phyloP scores from a whole-genome alignment of 805 yeast species.

The Wickerhamiella parazyma region DNA sequence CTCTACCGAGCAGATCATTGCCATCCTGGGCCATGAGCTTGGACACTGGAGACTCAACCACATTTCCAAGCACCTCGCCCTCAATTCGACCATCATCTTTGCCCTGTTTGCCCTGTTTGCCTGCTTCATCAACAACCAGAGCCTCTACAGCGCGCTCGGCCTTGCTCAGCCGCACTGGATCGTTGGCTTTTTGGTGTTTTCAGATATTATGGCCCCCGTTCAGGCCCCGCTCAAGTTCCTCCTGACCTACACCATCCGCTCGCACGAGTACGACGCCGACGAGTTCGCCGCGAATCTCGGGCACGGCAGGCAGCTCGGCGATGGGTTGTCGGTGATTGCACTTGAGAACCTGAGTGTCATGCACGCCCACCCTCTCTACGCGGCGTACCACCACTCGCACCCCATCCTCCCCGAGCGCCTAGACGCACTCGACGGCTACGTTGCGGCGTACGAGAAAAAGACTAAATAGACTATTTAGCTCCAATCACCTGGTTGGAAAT shows the following conservation, averaged over 20 bases:
- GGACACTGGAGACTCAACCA: constrained; percentile 96
- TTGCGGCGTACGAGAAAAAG: constrained; percentile 14
- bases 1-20: constrained; percentile 66
- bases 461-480: constrained; percentile 3
- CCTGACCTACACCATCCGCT: constrained; percentile 62
- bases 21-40: constrained; percentile 95
- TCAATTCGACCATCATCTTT: constrained; percentile 52
- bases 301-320: constrained; percentile 50
- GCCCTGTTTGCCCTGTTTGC: constrained; percentile 60
- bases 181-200: constrained; percentile 69
- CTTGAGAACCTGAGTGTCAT: constrained; percentile 73
- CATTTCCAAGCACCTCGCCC: constrained; percentile 57
- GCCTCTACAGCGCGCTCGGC: constrained; percentile 69
- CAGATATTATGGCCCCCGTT: constrained; percentile 65
- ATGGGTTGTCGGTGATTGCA: constrained; percentile 60
- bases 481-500: no score
- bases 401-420: constrained; percentile 88
- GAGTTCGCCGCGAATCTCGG: constrained; percentile 67
- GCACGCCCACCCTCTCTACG: constrained; percentile 80
- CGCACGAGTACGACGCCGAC: constrained; percentile 90
- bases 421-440: constrained; percentile 43
- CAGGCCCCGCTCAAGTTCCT: constrained; percentile 54
- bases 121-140: constrained; percentile 62
- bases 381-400: constrained; percentile 80
- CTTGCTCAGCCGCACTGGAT: constrained; percentile 60